Conservation (phyloP, 2,329 filamentous ascomycete species). For the Diaporthe amygdali region DNA sequence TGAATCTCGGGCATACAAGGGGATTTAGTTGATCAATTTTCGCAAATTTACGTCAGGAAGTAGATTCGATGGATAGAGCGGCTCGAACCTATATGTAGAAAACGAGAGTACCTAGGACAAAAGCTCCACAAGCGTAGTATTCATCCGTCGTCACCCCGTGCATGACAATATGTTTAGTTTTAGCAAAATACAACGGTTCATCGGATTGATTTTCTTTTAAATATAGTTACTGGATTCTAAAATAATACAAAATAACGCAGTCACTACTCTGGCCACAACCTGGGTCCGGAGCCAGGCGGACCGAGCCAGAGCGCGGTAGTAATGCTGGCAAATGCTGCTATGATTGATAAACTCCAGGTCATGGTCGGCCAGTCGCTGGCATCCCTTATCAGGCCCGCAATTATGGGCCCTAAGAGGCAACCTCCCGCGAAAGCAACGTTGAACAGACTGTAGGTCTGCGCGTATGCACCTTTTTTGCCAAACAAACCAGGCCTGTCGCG, state of each 20-base stretch:
- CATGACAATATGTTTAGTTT: no score
- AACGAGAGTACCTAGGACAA: no score
- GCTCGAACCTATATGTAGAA: no score
- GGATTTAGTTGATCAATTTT: no score
- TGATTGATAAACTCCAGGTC: slow-evolving; percentile 3
- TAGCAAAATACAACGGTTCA: no score
- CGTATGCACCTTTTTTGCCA: slow-evolving; percentile 1
- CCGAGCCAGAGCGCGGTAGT: not conserved
- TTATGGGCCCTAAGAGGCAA: not conserved
- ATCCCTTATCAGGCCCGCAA: not conserved
- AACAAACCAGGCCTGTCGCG: not conserved
- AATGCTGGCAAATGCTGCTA: not conserved
- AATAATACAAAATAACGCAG: not conserved
- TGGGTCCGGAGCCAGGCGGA: not conserved
- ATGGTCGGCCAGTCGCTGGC: not conserved
- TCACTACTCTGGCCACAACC: not conserved
- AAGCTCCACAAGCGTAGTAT: no score
- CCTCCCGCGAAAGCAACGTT: not conserved
- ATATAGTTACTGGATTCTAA: not conserved
- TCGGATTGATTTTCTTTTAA: no score
- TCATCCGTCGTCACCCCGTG: no score
- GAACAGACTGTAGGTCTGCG: not conserved
- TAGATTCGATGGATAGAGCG: no score
- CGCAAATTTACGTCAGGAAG: no score
- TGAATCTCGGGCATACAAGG: no score